Conservation (phyloP, 202 grass and related monocot species). For the Sporobolus alterniflorus region DNA sequence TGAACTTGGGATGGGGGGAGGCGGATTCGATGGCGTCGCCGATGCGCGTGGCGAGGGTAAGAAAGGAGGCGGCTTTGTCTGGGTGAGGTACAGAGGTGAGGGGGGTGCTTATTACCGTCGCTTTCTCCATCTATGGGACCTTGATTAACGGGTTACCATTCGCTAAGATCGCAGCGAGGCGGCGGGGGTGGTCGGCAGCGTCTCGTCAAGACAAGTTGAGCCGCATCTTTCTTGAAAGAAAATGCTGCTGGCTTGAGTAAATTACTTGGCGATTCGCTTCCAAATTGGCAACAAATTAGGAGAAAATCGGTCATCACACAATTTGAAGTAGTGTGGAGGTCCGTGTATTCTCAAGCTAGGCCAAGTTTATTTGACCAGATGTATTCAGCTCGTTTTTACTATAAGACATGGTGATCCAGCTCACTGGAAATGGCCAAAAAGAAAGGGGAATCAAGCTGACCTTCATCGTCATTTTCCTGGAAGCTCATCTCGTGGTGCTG, state of each 20-base stretch:
- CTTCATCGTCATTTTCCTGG: background rate
- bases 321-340: background rate
- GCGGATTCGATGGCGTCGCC: conserved; percentile 12
- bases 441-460: too few species aligned
- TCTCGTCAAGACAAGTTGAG: background rate
- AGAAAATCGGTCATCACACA: background rate
- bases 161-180: background rate
- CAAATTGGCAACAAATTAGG: background rate
- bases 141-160: conserved; percentile 12
- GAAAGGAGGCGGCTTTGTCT: background rate
- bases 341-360: too few species aligned
- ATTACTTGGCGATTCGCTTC: background rate
- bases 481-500: background rate
- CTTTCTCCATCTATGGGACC: conserved; percentile 15
- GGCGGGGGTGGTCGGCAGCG: background rate
- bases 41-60: background rate
- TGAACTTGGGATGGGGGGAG: background rate
- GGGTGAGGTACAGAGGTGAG: background rate
- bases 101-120: background rate
- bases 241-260: background rate
- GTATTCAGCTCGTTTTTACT: too few species aligned
- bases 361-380: too few species aligned
- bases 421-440: too few species aligned
- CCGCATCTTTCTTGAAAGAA: background rate
- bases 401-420: too few species aligned